phyloP scores from a whole-genome alignment of 2,329 filamentous ascomycete species.

The Metarhizium rileyi region DNA sequence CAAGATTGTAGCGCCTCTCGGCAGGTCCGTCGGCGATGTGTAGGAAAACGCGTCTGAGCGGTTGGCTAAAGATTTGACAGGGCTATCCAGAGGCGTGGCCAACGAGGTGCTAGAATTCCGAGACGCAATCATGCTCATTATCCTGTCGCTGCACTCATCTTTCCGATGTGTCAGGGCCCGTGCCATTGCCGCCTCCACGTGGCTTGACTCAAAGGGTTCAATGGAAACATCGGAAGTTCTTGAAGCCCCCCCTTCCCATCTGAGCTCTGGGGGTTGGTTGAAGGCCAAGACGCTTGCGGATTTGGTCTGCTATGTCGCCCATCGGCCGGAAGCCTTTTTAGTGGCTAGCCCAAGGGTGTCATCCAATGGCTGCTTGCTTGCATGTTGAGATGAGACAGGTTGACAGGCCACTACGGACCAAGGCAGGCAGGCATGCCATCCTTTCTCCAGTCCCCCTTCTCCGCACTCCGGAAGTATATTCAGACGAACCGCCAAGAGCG shows the following conservation, averaged over 20 bases:
- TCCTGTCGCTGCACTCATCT: too few relatives aligned
- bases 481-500: not conserved
- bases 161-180: not conserved
- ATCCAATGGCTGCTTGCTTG: not conserved
- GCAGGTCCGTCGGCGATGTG: too few relatives aligned
- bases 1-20: too few relatives aligned
- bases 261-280: not conserved
- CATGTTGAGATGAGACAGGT: not conserved
- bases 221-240: not conserved
- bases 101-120: not conserved
- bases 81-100: not conserved
- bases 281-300: not conserved
- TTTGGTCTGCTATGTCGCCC: not conserved
- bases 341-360: not conserved
- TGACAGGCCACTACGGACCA: too few relatives aligned
- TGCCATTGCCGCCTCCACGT: constrained; percentile 1
- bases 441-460: not conserved
- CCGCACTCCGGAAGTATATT: too few relatives aligned
- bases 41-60: too few relatives aligned
- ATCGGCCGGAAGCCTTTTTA: not conserved
- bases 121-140: too few relatives aligned
- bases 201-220: not conserved
- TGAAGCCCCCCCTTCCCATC: not conserved
- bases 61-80: not conserved
- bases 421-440: too few relatives aligned